phyloP scores from a whole-genome alignment of 257 asterid species.

The Scutellaria minor region DNA sequence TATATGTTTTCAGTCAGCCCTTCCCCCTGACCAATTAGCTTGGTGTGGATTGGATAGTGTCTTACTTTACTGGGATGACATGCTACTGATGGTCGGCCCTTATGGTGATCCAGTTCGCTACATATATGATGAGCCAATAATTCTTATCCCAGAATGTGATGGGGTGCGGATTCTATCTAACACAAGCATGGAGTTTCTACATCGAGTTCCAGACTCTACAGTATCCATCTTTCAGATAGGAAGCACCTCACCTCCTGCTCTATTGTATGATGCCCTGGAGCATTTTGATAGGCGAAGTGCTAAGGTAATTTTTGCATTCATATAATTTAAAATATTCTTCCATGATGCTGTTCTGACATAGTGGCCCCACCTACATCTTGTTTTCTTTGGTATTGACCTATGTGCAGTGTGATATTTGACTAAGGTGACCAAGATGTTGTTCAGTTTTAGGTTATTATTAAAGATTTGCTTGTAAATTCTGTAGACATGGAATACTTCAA shows the following conservation, averaged over 20 bases:
- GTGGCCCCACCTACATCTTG: not conserved
- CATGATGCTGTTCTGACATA: conserved; percentile 8
- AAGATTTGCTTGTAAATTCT: not conserved
- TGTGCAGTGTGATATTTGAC: conserved; percentile 10
- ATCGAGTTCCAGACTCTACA: conserved; percentile 94
- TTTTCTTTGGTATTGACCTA: conserved; percentile 8
- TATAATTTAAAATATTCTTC: conserved; percentile 19
- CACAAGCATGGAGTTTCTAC: conserved; percentile 85
- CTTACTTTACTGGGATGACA: conserved; percentile 93
- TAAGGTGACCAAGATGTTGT: not conserved
- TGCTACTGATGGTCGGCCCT: conserved; percentile 96
- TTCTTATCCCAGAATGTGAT: conserved; percentile 92
- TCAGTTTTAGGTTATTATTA: no score
- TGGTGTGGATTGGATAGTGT: conserved; percentile 99
- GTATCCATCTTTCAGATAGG: conserved; percentile 95
- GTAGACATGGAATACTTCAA: not conserved
- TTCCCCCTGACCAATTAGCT: conserved; percentile 94
- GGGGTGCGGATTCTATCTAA: conserved; percentile 91
- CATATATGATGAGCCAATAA: conserved; percentile 84
- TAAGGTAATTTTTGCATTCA: conserved; percentile 58
- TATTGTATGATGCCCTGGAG: conserved; percentile 91
- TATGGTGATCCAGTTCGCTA: conserved; percentile 86
- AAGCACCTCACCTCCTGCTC: conserved; percentile 93
- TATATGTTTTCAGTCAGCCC: conserved; percentile 64
- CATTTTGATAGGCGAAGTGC: conserved; percentile 96